These are phyloP conservation scores for Phytophthora podocarpi DNA, from an alignment of 352 stramenopile species.

Conservation along the genomic window DNA sequence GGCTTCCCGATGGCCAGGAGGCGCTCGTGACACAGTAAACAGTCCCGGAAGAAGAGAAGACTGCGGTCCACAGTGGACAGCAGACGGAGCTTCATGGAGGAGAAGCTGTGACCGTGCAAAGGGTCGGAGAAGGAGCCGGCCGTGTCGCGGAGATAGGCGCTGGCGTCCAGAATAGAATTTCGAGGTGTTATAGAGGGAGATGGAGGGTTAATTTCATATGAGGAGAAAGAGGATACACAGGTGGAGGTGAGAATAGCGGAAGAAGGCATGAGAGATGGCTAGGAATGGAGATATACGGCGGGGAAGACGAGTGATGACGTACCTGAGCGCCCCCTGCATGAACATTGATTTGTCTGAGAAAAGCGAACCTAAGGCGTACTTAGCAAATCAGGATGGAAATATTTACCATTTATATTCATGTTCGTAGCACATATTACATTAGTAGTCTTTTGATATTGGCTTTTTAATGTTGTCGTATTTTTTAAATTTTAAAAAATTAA, in stretches of 20 bases:
- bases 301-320: constrained; percentile 1
- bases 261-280: neutral
- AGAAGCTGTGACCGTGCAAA: constrained; percentile 68
- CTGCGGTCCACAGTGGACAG: constrained; percentile 59
- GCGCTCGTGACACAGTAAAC: constrained; percentile 55
- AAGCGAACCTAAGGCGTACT: neutral
- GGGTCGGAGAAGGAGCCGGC: constrained; percentile 49
- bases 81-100: constrained; percentile 27
- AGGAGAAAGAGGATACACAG: neutral
- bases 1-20: constrained; percentile 41
- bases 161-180: constrained; percentile 10
- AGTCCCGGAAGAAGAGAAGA: constrained; percentile 69
- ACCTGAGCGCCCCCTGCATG: constrained; percentile 47
- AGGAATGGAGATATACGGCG: neutral
- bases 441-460: too few relatives aligned
- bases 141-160: constrained; percentile 49
- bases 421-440: too few relatives aligned
- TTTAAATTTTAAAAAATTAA: too few relatives aligned
- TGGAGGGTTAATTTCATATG: neutral
- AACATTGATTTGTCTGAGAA: constrained; percentile 14
- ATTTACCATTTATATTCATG: too few relatives aligned
- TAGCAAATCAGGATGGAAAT: too few relatives aligned
- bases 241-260: neutral
- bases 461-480: too few relatives aligned
- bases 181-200: constrained; percentile 1